These are phyloP conservation scores for Tephrocybe rancida DNA, from an alignment of 768 basidiomycete species.

Conservation along the genomic window DNA sequence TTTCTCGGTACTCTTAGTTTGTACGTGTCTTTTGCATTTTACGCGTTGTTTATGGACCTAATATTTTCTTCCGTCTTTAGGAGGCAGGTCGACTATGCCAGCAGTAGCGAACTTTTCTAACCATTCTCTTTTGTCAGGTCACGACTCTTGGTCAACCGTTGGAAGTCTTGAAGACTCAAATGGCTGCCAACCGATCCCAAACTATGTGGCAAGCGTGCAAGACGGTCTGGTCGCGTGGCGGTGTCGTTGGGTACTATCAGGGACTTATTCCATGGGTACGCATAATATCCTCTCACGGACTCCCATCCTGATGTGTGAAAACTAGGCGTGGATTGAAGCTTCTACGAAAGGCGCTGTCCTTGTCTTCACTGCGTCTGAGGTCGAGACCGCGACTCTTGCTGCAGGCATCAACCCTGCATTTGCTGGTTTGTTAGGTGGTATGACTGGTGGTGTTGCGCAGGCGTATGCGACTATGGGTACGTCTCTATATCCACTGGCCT, in stretches of 20 bases:
- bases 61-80: slow-evolving; percentile 35
- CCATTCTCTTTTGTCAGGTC: slow-evolving; percentile 55
- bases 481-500: slow-evolving; percentile 30
- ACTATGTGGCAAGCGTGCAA: slow-evolving; percentile 84
- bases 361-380: slow-evolving; percentile 94
- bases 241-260: slow-evolving; percentile 90
- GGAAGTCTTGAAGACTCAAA: slow-evolving; percentile 98
- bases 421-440: slow-evolving; percentile 92
- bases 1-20: slow-evolving; percentile 37
- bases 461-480: slow-evolving; percentile 99
- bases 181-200: slow-evolving; percentile 96
- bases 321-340: slow-evolving; percentile 98
- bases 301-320: slow-evolving; percentile 6
- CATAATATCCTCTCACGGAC: slow-evolving; percentile 3
- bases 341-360: slow-evolving; percentile 98
- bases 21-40: slow-evolving; percentile 40
- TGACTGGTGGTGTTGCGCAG: slow-evolving; percentile 96
- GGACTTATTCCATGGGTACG: slow-evolving; percentile 98
- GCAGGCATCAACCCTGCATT: slow-evolving; percentile 79
- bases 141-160: slow-evolving; percentile 98
- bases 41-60: not conserved
- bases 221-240: slow-evolving; percentile 91
- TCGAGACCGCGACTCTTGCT: slow-evolving; percentile 67
- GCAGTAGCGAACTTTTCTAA: not conserved
- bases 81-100: slow-evolving; percentile 58